These are phyloP conservation scores for Tolypocladium paradoxum DNA, from an alignment of 2,329 filamentous ascomycete species.

Conservation along the genomic window DNA sequence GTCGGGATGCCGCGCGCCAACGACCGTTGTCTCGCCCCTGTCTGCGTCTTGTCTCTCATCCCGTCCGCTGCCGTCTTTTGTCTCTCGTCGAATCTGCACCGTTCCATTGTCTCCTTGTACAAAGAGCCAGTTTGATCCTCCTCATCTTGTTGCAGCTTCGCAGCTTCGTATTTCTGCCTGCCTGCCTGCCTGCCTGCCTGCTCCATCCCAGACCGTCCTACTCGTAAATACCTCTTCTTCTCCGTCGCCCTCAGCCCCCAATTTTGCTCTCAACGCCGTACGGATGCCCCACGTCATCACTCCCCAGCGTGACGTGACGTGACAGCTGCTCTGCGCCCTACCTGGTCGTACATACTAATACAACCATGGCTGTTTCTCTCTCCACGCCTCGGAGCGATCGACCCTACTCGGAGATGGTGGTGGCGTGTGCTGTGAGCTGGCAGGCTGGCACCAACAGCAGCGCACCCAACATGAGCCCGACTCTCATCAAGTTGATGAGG, in stretches of 20 bases:
- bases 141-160: background rate
- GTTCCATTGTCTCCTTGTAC: background rate
- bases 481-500: background rate
- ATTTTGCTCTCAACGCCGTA: background rate
- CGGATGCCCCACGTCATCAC: background rate
- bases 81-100: background rate
- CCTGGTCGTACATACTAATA: too few relatives aligned
- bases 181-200: background rate
- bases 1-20: background rate
- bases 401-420: conserved; percentile 4
- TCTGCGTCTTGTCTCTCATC: background rate
- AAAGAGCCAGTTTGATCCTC: background rate
- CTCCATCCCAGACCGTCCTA: background rate
- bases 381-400: conserved; percentile 5
- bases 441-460: background rate
- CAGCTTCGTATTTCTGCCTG: background rate
- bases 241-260: background rate
- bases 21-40: background rate
- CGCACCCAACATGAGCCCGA: background rate
- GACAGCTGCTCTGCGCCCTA: background rate
- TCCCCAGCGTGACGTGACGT: background rate
- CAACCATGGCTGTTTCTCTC: background rate
- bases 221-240: background rate
- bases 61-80: background rate
- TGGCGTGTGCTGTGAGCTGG: conserved; percentile 6